Evolutionary conservation across 2,329 filamentous ascomycete genomes (phyloP), one percentile per base, ranked within the genome.

Genomic region (Fusarium keratoplasticum): DNA sequence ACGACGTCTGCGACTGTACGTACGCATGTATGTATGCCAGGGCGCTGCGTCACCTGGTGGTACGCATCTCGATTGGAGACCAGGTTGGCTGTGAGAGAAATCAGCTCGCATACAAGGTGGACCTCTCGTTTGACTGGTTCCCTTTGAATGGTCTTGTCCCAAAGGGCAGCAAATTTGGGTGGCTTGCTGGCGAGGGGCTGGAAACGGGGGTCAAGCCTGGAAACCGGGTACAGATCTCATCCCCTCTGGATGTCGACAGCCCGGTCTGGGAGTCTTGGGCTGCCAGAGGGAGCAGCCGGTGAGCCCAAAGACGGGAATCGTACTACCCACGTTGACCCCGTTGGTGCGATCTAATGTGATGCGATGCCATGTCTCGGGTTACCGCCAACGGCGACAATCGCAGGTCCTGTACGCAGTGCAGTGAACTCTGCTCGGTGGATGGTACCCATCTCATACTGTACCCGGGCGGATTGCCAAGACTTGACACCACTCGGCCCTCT

Each of bases 181-280:
- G 74, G 74, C 76, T 77, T 73, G 72, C 65, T 73, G 67, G 76
- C 61, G 76, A 78, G 76, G 74, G 76, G 72, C 70, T 74, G 74
- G 76, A 74, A 64, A 68, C 67, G 70, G 74, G 71, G 68, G 57
- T 54, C 42, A 54, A 54, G 44, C 42, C 44, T 66, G 57, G 44
- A 29, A 57, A 55, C 44, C 58, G 61, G 59, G 61, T 60, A 57
- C 36, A 72, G 35, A 73, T 67, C 50, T 67, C 25, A 52, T 69
- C 72, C 65, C 69, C 42, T 61, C 63, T 64, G 35, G 44, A 36
- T 74, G 60, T 62, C 67, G 61, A 54, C n/a, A 54, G 50, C 50
- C 27, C 18, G 44, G 44, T 27, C 44, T 52, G 44, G 44, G 22
- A n/a, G 50, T 33, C 27, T 54, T 54, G 50, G 50, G 50, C 27